Percentiles rank a stretch among this genome's conserved stretches.
Conservation (phyloP, 805 yeast genomes). For the Cyberlindnera lachancei region DNA sequence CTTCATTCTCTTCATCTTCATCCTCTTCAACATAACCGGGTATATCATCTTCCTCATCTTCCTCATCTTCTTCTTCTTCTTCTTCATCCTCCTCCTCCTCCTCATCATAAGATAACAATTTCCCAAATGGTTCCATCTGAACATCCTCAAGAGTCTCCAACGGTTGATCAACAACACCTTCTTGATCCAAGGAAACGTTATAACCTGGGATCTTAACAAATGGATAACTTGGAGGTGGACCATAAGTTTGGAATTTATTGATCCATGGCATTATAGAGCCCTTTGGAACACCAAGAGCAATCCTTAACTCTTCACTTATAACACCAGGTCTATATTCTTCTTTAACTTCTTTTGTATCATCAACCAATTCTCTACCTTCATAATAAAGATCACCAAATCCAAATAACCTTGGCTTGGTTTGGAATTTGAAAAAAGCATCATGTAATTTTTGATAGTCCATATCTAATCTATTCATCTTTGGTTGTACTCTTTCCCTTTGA, state of each 20-base stretch:
- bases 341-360: slow-evolving; percentile 31
- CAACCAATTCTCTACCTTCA: slow-evolving; percentile 64
- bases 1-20: slow-evolving; percentile 6
- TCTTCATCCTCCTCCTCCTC: slow-evolving; percentile 17
- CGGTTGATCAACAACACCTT: slow-evolving; percentile 23
- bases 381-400: slow-evolving; percentile 71
- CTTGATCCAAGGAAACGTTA: slow-evolving; percentile 35
- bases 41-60: slow-evolving; percentile 16
- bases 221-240: slow-evolving; percentile 81
- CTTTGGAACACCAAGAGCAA: slow-evolving; percentile 62
- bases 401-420: slow-evolving; percentile 62
- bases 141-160: slow-evolving; percentile 9
- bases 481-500: slow-evolving; percentile 80
- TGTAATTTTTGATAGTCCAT: slow-evolving; percentile 76
- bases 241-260: slow-evolving; percentile 54
- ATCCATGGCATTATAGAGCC: slow-evolving; percentile 65
- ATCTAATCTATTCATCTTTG: slow-evolving; percentile 79
- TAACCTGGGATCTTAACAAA: slow-evolving; percentile 50
- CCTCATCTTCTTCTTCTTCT: slow-evolving; percentile 17
- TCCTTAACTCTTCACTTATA: slow-evolving; percentile 50
- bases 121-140: slow-evolving; percentile 24
- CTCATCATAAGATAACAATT: slow-evolving; percentile 22
- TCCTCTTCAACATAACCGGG: slow-evolving; percentile 4
- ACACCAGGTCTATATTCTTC: slow-evolving; percentile 56
- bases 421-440: slow-evolving; percentile 81